These are phyloP conservation scores for Dothideomycetes sp. DNA, from an alignment of 2,329 filamentous ascomycete genomes.

Conservation along the genomic window DNA sequence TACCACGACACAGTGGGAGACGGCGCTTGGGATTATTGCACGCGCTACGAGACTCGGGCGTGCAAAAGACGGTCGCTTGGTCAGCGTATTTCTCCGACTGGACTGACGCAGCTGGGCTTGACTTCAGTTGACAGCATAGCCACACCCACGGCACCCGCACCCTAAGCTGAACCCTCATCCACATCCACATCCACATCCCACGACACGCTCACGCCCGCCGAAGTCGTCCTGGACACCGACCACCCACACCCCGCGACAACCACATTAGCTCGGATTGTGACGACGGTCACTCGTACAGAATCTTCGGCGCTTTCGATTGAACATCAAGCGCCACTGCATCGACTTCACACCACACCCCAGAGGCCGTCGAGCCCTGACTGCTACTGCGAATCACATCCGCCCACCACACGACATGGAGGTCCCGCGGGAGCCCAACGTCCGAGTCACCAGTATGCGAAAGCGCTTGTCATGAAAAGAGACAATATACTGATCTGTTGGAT, in stretches of 20 bases:
- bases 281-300: not conserved
- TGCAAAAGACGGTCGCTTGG: no score
- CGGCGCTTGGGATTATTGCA: no score
- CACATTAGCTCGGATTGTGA: not conserved
- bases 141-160: no score
- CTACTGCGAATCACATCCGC: not conserved
- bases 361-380: not conserved
- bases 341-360: not conserved
- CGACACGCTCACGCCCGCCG: no score
- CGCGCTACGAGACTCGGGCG: no score
- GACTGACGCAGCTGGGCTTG: no score
- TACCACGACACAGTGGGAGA: no score
- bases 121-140: not conserved
- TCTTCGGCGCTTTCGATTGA: not conserved
- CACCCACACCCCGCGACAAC: not conserved
- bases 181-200: no score
- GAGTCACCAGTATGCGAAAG: slow-evolving; percentile 69
- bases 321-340: not conserved
- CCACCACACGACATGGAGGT: slow-evolving; percentile 28
- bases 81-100: no score
- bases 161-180: no score
- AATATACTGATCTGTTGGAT: slow-evolving; percentile 2
- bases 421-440: slow-evolving; percentile 61
- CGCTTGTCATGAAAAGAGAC: not conserved
- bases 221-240: not conserved